These are phyloP conservation scores for Laguncularia racemosa DNA, from an alignment of 345 rosid genomes.

Conservation along the genomic window DNA sequence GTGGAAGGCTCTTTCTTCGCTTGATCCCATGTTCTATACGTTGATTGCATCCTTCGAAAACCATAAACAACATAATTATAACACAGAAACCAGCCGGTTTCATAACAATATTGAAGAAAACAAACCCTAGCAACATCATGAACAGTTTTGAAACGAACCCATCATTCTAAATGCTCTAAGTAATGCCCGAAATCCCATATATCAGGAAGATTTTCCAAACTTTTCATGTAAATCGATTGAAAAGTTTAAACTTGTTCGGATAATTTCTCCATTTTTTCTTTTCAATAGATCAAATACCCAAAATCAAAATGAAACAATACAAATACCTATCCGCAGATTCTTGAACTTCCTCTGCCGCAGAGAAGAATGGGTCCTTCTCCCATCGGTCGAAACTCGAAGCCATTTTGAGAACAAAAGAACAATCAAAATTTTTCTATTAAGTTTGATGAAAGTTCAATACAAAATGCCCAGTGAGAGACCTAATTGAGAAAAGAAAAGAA, in stretches of 20 bases:
- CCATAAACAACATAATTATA: background rate
- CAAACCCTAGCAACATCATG: no score
- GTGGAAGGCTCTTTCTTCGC: slow-evolving; percentile 39
- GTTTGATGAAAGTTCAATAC: background rate
- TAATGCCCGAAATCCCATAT: no score
- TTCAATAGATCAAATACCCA: background rate
- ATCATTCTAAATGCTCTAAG: no score
- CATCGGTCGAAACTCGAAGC: slow-evolving; percentile 78
- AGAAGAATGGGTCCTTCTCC: slow-evolving; percentile 96
- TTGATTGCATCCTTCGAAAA: slow-evolving; percentile 76
- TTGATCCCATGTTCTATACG: slow-evolving; percentile 75
- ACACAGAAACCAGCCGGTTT: background rate
- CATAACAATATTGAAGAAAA: background rate
- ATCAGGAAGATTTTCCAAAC: no score
- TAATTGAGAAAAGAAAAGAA: no score
- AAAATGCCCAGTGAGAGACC: background rate
- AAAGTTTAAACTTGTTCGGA: no score
- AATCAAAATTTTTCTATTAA: background rate
- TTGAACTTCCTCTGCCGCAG: slow-evolving; percentile 93
- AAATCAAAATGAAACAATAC: background rate
- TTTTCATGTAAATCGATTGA: no score
- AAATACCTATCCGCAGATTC: slow-evolving; percentile 85
- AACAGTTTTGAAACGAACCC: no score
- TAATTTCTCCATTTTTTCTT: background rate
- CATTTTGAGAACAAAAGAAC: slow-evolving; percentile 24